These are phyloP conservation scores for Cladochytrium replicatum DNA, from an alignment of 192 early-diverging fungal species.

Conservation along the genomic window DNA sequence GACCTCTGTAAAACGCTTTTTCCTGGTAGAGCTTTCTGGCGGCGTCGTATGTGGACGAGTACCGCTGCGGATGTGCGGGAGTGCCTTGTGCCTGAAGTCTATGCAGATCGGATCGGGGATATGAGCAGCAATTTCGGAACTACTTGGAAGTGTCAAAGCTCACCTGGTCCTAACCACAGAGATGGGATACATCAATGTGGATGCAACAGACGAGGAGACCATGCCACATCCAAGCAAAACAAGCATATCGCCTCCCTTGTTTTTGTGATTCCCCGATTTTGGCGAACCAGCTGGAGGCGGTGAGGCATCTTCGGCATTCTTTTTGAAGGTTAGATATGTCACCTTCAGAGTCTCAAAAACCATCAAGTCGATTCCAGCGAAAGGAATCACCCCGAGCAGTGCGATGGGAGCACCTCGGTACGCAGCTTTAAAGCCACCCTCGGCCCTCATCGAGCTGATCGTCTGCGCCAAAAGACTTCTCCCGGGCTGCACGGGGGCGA, in stretches of 20 bases:
- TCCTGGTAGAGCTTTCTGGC: slow-evolving; percentile 45
- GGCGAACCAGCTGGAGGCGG: not conserved
- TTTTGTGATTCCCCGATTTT: slow-evolving; percentile 8
- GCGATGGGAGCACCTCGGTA: slow-evolving; percentile 52
- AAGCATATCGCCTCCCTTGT: slow-evolving; percentile 26
- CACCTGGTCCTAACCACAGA: slow-evolving; percentile 63
- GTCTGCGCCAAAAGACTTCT: slow-evolving; percentile 34
- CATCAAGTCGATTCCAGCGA: slow-evolving; percentile 62
- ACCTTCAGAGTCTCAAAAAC: slow-evolving; percentile 65
- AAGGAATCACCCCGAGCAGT: slow-evolving; percentile 66
- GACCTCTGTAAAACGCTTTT: slow-evolving; percentile 71
- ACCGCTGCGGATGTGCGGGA: slow-evolving; percentile 56
- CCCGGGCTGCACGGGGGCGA: not conserved
- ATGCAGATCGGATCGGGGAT: not conserved
- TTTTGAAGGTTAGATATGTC: slow-evolving; percentile 37
- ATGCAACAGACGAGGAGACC: slow-evolving; percentile 55
- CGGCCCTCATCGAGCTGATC: slow-evolving; percentile 47
- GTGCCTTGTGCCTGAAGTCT: slow-evolving; percentile 76
- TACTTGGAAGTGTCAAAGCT: not conserved
- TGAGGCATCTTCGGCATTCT: slow-evolving; percentile 17
- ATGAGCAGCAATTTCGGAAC: not conserved
- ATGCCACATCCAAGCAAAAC: slow-evolving; percentile 54
- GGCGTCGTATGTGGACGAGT: slow-evolving; percentile 53
- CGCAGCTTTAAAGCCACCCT: slow-evolving; percentile 51
- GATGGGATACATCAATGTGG: slow-evolving; percentile 64